Base-by-base conservation (phyloP, 805 yeast genomes). In the Pachysolen tannophilus region DNA sequence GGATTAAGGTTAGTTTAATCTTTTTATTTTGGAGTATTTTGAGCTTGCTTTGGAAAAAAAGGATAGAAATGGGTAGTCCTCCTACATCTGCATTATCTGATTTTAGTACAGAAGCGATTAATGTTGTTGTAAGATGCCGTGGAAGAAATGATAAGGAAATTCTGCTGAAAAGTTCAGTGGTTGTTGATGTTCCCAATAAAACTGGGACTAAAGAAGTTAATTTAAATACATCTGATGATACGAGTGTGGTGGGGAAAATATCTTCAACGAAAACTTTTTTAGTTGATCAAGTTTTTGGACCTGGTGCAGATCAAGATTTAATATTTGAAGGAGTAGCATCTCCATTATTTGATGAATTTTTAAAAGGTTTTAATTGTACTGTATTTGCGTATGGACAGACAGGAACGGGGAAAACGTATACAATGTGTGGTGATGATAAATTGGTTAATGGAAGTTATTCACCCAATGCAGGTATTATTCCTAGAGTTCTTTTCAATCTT, bases 301-400 rank as follows among this genome's bases (percentile, higher is more conserved):
- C 75, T 1, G 65, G 61, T 7, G 67, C 74, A 1, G 74, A 69
- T 46, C 80, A 74, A 50, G 41, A 53, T 14, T 44, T 55, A 11
- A 39, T 74, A 3, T 74, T 68, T 43, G 54, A 62, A 11, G 59
- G 61, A 18, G 72, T 66, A 10, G 78, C 72, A 0, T 43, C 52
- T 8, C 75, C 74, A 3, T 44, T 73, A 16, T 66, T 71, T 40
- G 48, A 58, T 11, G 77, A 72, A 37, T 72, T 73, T 38, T 41
- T 71, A 32, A 51, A 54, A 32, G 79, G 80, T 11, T 65, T 55
- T 41, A 74, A 74, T 45, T 75, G 73, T 36, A 69, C 79, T 1
- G 64, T 74, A 6, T 55, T 74, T 37, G 76, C 78, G 2, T 74
- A 74, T 49, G 80, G 80, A 16, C 80, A 73, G 48, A 74, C 80